Conservation (phyloP, 2,329 filamentous ascomycete genomes). For the Penicillium sp. region DNA sequence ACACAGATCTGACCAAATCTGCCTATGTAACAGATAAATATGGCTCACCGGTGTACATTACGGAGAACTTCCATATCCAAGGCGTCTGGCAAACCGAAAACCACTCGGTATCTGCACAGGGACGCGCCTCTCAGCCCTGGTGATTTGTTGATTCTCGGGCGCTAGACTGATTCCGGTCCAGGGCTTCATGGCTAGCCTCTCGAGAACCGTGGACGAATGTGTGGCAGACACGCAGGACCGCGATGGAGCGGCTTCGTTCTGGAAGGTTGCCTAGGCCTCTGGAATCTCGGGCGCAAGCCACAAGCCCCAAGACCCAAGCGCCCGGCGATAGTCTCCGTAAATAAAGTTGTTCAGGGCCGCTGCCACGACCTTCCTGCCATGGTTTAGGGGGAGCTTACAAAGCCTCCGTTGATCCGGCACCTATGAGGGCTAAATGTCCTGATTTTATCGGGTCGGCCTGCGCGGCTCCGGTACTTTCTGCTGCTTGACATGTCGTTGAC, state of each 20-base stretch:
- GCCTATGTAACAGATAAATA: slow-evolving; percentile 26
- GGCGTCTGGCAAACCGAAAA: not conserved
- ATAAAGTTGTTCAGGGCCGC: not conserved
- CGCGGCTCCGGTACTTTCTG: not conserved
- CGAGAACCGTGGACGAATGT: slow-evolving; percentile 1
- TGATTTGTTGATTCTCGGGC: slow-evolving; percentile 5
- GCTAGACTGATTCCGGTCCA: slow-evolving; percentile 5
- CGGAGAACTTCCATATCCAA: not conserved
- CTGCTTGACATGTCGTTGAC: not conserved
- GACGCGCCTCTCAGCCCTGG: not conserved
- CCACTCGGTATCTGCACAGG: not conserved
- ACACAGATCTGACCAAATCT: slow-evolving; percentile 22
- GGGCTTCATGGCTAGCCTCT: not conserved
- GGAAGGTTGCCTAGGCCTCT: slow-evolving; percentile 4
- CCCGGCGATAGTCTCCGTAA: not conserved
- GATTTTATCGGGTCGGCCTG: not conserved
- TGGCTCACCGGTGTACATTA: slow-evolving; percentile 3
- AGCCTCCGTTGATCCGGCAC: not conserved
- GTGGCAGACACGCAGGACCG: slow-evolving; percentile 10
- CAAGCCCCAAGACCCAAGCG: not conserved
- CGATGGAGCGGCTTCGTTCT: slow-evolving; percentile 18
- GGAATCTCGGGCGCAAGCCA: not conserved
- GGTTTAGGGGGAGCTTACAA: not conserved
- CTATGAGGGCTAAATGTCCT: not conserved
- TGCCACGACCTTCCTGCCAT: slow-evolving; percentile 5